These are phyloP conservation scores for Cutaneotrichosporon sp. DNA, from an alignment of 1,284 basidiomycete species.

Conservation along the genomic window DNA sequence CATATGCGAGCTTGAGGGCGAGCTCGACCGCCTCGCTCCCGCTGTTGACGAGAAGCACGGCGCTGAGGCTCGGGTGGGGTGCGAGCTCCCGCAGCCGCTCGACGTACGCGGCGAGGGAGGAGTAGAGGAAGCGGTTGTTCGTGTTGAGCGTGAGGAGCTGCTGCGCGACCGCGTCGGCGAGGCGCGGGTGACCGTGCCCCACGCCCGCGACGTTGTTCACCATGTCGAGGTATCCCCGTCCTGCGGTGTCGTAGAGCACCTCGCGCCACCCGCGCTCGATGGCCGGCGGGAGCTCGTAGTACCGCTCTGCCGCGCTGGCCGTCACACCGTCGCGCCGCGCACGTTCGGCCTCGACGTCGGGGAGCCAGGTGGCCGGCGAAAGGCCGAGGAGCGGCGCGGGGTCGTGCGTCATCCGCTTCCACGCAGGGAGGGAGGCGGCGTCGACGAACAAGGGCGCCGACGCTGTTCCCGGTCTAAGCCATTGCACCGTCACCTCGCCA, in stretches of 20 bases:
- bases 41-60: constrained; percentile 20
- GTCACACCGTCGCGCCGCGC: constrained; percentile 1
- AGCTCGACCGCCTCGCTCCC: constrained; percentile 22
- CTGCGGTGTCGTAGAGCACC: constrained; percentile 14
- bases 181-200: constrained; percentile 18
- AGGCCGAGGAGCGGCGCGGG: constrained; percentile 9
- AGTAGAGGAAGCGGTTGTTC: constrained; percentile 21
- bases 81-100: constrained; percentile 12
- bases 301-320: constrained; percentile 16
- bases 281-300: constrained; percentile 12
- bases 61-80: constrained; percentile 10
- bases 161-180: constrained; percentile 14
- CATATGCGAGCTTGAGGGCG: constrained; percentile 15
- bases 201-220: constrained; percentile 19
- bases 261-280: constrained; percentile 22
- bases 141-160: constrained; percentile 23
- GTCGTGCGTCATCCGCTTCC: constrained; percentile 11
- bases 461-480: neutral
- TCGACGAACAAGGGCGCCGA: constrained; percentile 5
- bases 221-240: constrained; percentile 19
- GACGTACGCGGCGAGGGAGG: constrained; percentile 12
- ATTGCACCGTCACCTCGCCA: constrained; percentile 2
- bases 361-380: neutral
- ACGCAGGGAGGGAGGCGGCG: constrained; percentile 5
- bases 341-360: neutral